Evolutionary conservation across 768 basidiomycete species (phyloP).

Genomic region (Fistulinella prunicolor): DNA sequence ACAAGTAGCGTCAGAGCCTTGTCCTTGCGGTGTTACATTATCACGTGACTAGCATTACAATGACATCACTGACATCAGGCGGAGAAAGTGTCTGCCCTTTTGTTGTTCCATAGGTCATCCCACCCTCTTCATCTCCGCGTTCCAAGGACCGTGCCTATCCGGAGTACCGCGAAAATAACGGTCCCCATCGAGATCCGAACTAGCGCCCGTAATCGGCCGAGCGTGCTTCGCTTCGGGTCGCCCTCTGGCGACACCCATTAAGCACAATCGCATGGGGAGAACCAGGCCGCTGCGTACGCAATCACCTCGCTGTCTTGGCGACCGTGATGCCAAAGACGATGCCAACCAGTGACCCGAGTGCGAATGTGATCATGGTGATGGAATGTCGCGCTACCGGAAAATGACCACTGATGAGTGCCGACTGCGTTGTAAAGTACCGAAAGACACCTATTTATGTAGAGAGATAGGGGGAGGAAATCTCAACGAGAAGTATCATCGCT

Average conservation of each 20-base stretch:
- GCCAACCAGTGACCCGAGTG: conserved; percentile 39
- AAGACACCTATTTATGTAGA: conserved; percentile 48
- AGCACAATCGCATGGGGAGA: background rate
- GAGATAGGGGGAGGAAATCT: no score
- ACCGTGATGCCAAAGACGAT: conserved; percentile 45
- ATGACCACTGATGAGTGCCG: conserved; percentile 44
- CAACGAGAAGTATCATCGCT: background rate
- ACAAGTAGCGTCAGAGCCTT: background rate
- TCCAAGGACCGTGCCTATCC: no score
- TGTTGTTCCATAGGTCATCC: no score
- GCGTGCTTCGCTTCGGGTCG: background rate
- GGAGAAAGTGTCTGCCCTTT: no score
- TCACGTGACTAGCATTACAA: conserved; percentile 13
- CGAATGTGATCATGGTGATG: conserved; percentile 38
- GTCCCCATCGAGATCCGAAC: no score
- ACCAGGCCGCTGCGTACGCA: background rate
- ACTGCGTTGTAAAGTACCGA: conserved; percentile 55
- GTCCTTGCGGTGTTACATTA: background rate
- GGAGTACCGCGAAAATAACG: no score
- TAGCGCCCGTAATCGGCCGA: no score
- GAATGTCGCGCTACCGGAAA: conserved; percentile 55
- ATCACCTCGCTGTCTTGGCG: conserved; percentile 20
- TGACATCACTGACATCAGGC: no score
- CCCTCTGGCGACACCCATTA: background rate
- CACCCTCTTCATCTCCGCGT: no score